Evolutionary conservation across 208 protist genomes (phyloP), one percentile per base, ranked within the genome.

Genomic region (Acanthamoeba castellanii): DNA sequence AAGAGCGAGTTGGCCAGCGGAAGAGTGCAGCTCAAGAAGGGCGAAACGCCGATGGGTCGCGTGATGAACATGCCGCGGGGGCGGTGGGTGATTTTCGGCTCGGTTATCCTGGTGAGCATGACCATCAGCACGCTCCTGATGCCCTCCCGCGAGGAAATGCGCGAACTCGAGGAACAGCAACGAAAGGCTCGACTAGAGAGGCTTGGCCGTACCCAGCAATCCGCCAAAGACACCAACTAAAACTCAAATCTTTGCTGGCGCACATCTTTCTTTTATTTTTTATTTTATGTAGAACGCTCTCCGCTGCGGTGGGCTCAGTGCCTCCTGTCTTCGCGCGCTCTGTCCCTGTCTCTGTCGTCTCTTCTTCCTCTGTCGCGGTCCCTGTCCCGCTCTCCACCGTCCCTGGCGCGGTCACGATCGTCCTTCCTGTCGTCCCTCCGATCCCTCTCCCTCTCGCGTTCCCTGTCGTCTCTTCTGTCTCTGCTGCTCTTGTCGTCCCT

Each of bases 161-260:
- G 42, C 6, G 74, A 82, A 42, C 37, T 82, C 37, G 74, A 82
- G 32, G 74, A n/a, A 18, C 74, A 82, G 42, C 74, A 82, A n/a
- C 74, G 74, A 52, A n/a, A 47, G 32, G 74, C 74, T 6, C 74
- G 74, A 7, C 74, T 52, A 5, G 74, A 47, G 74, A 25, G 37
- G 42, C 74, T 82, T 0, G 13, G 13, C 27, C 30, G 1, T 20
- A 0, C 27, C 30, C 7, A 30, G 59, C 59, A 25, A 30, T 18
- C 59, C 59, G 30, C 16, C 0, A 25, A 66, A 66, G 25, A 66
- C 7, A 32, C 25, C 7, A 66, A 66, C 0, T 66, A 66, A 66
- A 66, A 27, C 16, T 57, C 7, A 57, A 57, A 57, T 57, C 16
- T 57, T 11, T 55, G 13, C 50, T n/a, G n/a, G n/a, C n/a, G n/a